phyloP scores from a whole-genome alignment of 345 rosid species.

The Gossypium herbaceum region DNA sequence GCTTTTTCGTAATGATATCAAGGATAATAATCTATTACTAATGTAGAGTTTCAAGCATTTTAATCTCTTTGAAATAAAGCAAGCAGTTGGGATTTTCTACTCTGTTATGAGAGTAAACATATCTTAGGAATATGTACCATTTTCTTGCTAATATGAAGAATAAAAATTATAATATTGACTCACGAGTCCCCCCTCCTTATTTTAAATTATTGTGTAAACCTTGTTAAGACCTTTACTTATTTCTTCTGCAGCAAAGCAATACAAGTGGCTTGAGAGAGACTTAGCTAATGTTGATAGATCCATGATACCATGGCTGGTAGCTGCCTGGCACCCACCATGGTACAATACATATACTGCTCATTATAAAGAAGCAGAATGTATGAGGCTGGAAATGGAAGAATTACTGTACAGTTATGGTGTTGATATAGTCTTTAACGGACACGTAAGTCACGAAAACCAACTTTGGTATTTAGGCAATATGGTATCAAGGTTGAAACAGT shows the following conservation, averaged over 20 bases:
- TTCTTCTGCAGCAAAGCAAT: conserved; percentile 57
- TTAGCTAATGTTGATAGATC: conserved; percentile 52
- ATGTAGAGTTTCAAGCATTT: neutral
- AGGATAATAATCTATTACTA: neutral
- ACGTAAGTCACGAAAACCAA: conserved; percentile 38
- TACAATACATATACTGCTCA: conserved; percentile 69
- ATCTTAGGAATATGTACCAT: neutral
- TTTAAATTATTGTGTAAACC: neutral
- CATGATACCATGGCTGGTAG: conserved; percentile 85
- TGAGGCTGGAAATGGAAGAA: conserved; percentile 78
- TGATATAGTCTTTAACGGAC: conserved; percentile 80
- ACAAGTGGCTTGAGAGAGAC: conserved; percentile 73
- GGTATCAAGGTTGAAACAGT: neutral
- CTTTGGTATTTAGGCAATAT: neutral
- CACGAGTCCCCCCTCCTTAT: neutral
- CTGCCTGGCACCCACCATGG: conserved; percentile 90
- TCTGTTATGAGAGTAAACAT: neutral
- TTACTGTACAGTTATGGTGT: conserved; percentile 56
- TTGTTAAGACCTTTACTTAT: conserved; percentile 4
- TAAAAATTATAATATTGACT: neutral
- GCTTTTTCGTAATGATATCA: neutral
- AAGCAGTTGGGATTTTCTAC: neutral
- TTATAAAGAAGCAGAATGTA: conserved; percentile 87
- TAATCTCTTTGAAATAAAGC: neutral
- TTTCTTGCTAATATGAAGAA: neutral